Evolutionary conservation across 257 asterid genomes (phyloP).

Genomic region (Solanum medicagineum): DNA sequence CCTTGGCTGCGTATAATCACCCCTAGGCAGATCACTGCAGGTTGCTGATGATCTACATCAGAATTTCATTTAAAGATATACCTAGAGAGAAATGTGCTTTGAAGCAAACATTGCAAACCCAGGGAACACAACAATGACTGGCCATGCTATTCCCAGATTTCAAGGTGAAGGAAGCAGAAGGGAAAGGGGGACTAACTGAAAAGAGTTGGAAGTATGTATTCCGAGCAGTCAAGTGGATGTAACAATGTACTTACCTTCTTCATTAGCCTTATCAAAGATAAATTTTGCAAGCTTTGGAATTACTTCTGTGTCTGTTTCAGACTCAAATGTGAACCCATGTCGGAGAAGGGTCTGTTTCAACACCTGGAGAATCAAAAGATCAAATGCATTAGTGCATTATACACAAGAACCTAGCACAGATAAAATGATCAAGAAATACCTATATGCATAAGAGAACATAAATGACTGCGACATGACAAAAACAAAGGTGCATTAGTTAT

Average conservation of each 20-base stretch:
- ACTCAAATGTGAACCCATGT: slow-evolving; percentile 87
- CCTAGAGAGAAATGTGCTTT: background rate
- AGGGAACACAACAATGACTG: background rate
- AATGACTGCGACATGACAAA: background rate
- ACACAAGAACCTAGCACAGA: background rate
- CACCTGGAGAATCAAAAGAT: slow-evolving; percentile 33
- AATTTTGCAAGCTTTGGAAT: slow-evolving; percentile 98
- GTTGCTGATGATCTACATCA: background rate
- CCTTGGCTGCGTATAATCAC: background rate
- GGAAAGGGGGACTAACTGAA: background rate
- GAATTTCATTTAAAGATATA: background rate
- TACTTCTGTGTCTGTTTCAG: slow-evolving; percentile 98
- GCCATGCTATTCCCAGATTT: background rate
- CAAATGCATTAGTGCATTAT: background rate
- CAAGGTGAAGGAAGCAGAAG: background rate
- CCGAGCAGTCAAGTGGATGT: background rate
- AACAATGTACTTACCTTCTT: slow-evolving; percentile 45
- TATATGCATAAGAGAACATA: background rate
- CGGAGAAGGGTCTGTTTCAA: slow-evolving; percentile 81
- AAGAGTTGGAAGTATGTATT: background rate
- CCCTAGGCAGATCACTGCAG: background rate
- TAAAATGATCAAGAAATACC: background rate
- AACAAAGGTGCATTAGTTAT: background rate
- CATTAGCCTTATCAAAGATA: slow-evolving; percentile 81
- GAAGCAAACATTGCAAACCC: background rate